Percentiles rank a stretch among this genome's conserved stretches.
Conservation (phyloP, 2,329 filamentous ascomycete species). For the Emericellopsis cladophorae region DNA sequence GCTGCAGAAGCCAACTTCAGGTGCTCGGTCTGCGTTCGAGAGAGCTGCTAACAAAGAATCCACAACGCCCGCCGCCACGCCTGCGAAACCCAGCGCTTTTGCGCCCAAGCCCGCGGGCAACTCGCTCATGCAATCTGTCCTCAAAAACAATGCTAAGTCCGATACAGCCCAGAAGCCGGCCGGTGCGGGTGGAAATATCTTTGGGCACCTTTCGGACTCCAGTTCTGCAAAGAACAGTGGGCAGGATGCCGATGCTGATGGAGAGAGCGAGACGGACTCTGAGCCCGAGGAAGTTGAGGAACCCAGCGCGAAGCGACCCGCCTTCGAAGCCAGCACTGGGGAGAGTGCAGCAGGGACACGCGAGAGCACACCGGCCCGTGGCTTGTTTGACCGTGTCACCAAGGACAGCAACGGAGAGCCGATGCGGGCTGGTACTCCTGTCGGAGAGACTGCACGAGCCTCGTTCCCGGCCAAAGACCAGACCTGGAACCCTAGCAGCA, state of each 20-base stretch:
- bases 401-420: slow-evolving; percentile 37
- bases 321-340: slow-evolving; percentile 1
- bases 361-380: slow-evolving; percentile 31
- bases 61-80: slow-evolving; percentile 16
- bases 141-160: slow-evolving; percentile 23
- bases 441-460: slow-evolving; percentile 9
- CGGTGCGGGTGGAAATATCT: slow-evolving; percentile 34
- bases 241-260: slow-evolving; percentile 25
- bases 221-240: slow-evolving; percentile 43
- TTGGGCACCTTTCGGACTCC: slow-evolving; percentile 44
- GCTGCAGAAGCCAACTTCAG: slow-evolving; percentile 36
- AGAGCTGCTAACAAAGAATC: slow-evolving; percentile 40
- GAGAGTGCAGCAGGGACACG: slow-evolving; percentile 28
- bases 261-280: slow-evolving; percentile 30
- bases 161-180: slow-evolving; percentile 7
- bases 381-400: slow-evolving; percentile 43
- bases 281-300: slow-evolving; percentile 30
- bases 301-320: slow-evolving; percentile 15
- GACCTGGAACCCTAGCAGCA: slow-evolving; percentile 30
- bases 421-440: slow-evolving; percentile 18
- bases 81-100: slow-evolving; percentile 20
- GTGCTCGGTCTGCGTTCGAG: slow-evolving; percentile 43
- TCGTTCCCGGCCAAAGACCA: slow-evolving; percentile 18
- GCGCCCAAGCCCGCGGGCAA: slow-evolving; percentile 21
- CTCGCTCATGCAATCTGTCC: slow-evolving; percentile 27